Conservation (phyloP, 1,139 yeast genomes). For the Tardiomyces blankii region DNA sequence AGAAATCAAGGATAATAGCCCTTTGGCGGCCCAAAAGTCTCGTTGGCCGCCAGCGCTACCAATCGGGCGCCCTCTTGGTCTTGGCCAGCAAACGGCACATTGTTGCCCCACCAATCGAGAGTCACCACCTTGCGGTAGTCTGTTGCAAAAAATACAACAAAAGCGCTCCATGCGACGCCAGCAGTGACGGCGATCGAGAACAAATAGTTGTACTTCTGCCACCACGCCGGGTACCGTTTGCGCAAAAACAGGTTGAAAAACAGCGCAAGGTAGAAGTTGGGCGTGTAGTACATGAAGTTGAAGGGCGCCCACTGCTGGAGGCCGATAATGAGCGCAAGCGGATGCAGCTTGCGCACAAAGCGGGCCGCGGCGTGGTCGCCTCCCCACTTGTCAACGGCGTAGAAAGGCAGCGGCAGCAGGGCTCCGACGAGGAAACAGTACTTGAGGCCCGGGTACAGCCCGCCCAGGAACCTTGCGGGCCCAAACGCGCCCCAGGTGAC, state of each 20-base stretch:
- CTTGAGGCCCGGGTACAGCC: slow-evolving; percentile 37
- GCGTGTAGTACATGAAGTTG: slow-evolving; percentile 39
- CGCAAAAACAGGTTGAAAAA: slow-evolving; percentile 44
- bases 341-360: slow-evolving; percentile 12
- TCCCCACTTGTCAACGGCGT: slow-evolving; percentile 36
- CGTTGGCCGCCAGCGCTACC: slow-evolving; percentile 1
- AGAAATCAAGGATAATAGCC: too few relatives aligned
- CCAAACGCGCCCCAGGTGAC: slow-evolving; percentile 56
- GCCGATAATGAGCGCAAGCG: slow-evolving; percentile 26
- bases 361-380: slow-evolving; percentile 20
- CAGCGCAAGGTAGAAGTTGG: slow-evolving; percentile 40
- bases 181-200: slow-evolving; percentile 41
- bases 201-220: slow-evolving; percentile 41
- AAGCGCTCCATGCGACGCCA: slow-evolving; percentile 28
- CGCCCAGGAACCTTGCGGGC: slow-evolving; percentile 40
- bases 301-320: slow-evolving; percentile 34
- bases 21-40: slow-evolving; percentile 5
- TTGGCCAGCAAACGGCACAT: slow-evolving; percentile 29
- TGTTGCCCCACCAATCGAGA: slow-evolving; percentile 50
- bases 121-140: slow-evolving; percentile 30
- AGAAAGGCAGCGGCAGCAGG: slow-evolving; percentile 22
- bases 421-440: slow-evolving; percentile 40
- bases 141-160: slow-evolving; percentile 41
- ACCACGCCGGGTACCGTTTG: slow-evolving; percentile 34
- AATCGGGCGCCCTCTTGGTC: slow-evolving; percentile 18